Evolutionary conservation across 2,329 filamentous ascomycete species (phyloP).

Genomic region (Hortaea werneckii): DNA sequence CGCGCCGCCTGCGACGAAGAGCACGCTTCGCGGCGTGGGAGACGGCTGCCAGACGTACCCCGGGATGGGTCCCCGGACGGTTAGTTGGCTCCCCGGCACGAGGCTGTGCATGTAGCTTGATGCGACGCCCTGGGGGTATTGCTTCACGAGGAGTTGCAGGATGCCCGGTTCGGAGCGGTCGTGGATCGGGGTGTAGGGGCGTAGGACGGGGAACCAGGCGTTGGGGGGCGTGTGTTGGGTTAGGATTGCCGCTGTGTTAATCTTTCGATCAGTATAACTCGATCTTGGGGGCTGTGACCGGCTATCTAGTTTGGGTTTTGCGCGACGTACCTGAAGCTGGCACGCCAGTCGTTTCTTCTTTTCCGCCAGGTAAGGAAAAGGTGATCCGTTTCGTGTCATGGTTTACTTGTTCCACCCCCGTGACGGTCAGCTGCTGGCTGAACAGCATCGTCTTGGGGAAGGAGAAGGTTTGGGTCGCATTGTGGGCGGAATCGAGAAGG

Average conservation of each 20-base stretch:
- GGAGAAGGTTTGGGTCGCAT: slow-evolving; percentile 15
- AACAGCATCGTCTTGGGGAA: slow-evolving; percentile 25
- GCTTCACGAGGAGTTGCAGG: slow-evolving; percentile 57
- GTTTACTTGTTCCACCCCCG: slow-evolving; percentile 22
- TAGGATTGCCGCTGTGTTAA: slow-evolving; percentile 47
- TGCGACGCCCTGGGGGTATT: slow-evolving; percentile 55
- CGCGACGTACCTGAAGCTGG: slow-evolving; percentile 3
- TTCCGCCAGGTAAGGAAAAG: slow-evolving; percentile 21
- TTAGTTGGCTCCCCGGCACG: slow-evolving; percentile 50
- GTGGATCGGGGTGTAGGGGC: slow-evolving; percentile 58
- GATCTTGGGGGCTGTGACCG: not conserved
- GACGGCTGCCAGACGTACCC: slow-evolving; percentile 20
- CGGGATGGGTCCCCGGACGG: slow-evolving; percentile 46
- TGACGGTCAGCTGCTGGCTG: slow-evolving; percentile 20
- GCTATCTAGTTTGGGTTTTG: too few relatives aligned
- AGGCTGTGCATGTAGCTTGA: slow-evolving; percentile 58
- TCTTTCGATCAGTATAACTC: too few relatives aligned
- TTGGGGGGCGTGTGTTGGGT: slow-evolving; percentile 49
- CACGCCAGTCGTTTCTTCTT: slow-evolving; percentile 20
- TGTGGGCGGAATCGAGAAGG: slow-evolving; percentile 17
- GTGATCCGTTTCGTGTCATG: slow-evolving; percentile 25
- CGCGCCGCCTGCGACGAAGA: slow-evolving; percentile 59
- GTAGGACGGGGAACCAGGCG: slow-evolving; percentile 47
- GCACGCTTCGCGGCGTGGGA: slow-evolving; percentile 30
- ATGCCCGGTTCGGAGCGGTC: slow-evolving; percentile 46